phyloP scores from a whole-genome alignment of 2,329 filamentous ascomycete genomes.

The Apiospora malaysiana region DNA sequence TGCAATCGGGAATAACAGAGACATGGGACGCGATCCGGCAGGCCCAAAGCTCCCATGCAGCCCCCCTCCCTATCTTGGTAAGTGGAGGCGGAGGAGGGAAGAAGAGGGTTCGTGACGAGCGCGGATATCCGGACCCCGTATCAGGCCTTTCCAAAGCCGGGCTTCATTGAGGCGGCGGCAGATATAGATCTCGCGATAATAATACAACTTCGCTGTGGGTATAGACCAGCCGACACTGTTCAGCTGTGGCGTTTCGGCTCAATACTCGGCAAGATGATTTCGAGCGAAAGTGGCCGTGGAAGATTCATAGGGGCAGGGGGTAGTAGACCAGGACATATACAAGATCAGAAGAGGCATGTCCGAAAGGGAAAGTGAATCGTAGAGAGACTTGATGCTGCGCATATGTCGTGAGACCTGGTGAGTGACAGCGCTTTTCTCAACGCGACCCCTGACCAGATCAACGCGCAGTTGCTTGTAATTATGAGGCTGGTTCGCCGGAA shows the following conservation, averaged over 20 bases:
- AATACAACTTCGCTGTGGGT: neutral
- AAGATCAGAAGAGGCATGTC: neutral
- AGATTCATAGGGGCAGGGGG: neutral
- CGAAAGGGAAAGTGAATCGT: neutral
- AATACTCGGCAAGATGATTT: neutral
- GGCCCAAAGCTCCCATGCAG: neutral
- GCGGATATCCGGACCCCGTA: neutral
- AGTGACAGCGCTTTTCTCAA: neutral
- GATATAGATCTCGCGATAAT: constrained; percentile 2
- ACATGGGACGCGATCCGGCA: neutral
- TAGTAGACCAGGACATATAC: neutral
- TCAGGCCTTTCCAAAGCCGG: neutral
- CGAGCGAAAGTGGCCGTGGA: neutral
- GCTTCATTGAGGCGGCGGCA: neutral
- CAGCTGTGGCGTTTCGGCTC: neutral
- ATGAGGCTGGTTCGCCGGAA: too few relatives aligned
- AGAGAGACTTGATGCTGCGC: neutral
- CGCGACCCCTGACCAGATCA: neutral
- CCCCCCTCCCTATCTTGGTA: neutral
- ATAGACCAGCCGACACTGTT: neutral
- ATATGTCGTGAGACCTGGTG: neutral
- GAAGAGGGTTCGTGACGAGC: neutral
- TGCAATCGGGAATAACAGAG: neutral
- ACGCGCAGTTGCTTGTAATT: too few relatives aligned
- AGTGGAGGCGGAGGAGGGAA: neutral